These are phyloP conservation scores for Jatropha curcas DNA, from an alignment of 345 rosid genomes.

Conservation along the genomic window DNA sequence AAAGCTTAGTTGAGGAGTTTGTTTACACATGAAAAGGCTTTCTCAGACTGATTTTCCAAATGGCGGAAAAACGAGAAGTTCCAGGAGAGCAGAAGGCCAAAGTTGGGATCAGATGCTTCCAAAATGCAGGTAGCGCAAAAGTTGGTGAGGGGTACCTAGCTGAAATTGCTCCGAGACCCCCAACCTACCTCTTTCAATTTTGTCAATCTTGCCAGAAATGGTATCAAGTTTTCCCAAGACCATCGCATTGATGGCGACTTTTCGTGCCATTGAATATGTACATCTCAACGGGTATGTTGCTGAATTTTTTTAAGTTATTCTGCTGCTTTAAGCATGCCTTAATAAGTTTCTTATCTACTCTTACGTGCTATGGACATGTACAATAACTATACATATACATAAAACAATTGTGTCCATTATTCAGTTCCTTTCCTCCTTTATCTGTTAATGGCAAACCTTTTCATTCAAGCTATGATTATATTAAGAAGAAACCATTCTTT, in stretches of 20 bases:
- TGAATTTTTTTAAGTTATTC: not conserved
- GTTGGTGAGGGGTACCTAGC: conserved; percentile 36
- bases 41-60: not conserved
- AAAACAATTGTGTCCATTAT: not conserved
- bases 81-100: conserved; percentile 23
- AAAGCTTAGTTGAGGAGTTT: conserved; percentile 29
- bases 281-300: conserved; percentile 32
- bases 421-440: no score
- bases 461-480: not conserved
- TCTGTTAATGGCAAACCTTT: no score
- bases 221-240: conserved; percentile 31
- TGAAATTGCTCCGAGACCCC: conserved; percentile 32
- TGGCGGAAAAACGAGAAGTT: conserved; percentile 21
- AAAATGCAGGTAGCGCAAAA: conserved; percentile 30
- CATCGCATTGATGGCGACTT: conserved; percentile 35
- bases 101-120: conserved; percentile 29
- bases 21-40: conserved; percentile 6
- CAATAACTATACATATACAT: not conserved
- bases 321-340: not conserved
- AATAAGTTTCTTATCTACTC: not conserved
- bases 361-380: not conserved
- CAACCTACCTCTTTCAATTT: conserved; percentile 28
- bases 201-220: conserved; percentile 30
- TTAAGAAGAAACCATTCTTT: not conserved
- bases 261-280: conserved; percentile 35